Conservation (phyloP, 371 early-diverging fungal species). For the Mucor sp. region DNA sequence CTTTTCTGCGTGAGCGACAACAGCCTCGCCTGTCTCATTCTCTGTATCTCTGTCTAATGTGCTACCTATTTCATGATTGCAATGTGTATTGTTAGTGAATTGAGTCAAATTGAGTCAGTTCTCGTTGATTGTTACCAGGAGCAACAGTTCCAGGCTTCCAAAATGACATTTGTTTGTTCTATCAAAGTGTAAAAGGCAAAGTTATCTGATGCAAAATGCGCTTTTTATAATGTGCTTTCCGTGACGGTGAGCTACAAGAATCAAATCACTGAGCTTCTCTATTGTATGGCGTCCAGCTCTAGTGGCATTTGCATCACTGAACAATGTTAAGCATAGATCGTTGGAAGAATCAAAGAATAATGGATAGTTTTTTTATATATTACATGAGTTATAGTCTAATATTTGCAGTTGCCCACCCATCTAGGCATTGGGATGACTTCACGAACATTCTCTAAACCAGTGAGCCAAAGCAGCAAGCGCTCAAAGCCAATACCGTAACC, state of each 20-base stretch:
- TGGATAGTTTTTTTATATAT: too few relatives aligned
- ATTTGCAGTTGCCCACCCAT: conserved; percentile 59
- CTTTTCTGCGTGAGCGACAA: conserved; percentile 48
- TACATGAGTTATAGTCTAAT: conserved; percentile 19
- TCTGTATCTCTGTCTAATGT: conserved; percentile 66
- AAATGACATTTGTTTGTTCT: conserved; percentile 46
- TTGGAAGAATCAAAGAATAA: too few relatives aligned
- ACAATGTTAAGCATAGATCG: too few relatives aligned
- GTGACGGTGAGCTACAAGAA: background rate
- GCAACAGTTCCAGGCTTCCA: conserved; percentile 73
- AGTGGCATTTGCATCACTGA: too few relatives aligned
- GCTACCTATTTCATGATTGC: conserved; percentile 48
- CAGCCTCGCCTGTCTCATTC: conserved; percentile 54
- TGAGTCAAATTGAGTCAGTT: background rate
- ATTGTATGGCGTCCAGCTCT: too few relatives aligned
- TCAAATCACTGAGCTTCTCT: too few relatives aligned
- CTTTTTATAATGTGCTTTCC: background rate
- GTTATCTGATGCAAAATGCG: background rate
- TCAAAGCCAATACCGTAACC: conserved; percentile 96
- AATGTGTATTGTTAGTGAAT: background rate
- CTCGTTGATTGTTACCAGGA: conserved; percentile 43
- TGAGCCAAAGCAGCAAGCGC: conserved; percentile 76
- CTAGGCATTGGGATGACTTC: conserved; percentile 87
- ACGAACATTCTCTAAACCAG: conserved; percentile 80
- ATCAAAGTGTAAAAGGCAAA: background rate